These are phyloP conservation scores for Mallotus japonicus DNA, from an alignment of 441 rosid genomes.

Conservation along the genomic window DNA sequence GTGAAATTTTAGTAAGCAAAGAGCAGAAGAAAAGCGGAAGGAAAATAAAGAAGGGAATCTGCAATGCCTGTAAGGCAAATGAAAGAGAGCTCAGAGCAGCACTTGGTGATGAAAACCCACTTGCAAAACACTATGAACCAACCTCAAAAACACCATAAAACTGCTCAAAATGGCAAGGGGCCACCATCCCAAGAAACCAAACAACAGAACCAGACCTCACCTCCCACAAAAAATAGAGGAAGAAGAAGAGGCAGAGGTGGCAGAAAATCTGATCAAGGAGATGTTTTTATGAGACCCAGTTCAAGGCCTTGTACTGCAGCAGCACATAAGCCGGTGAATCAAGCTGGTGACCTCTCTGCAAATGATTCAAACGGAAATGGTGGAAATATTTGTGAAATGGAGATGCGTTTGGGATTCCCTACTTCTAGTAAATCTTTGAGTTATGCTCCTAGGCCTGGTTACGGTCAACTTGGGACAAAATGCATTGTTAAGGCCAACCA, in stretches of 20 bases:
- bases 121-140: conserved; percentile 60
- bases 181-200: conserved; percentile 49
- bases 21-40: background rate
- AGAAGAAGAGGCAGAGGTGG: conserved; percentile 98
- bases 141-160: conserved; percentile 50
- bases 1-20: conserved; percentile 15
- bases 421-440: conserved; percentile 67
- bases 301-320: conserved; percentile 82
- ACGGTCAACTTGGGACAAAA: conserved; percentile 79
- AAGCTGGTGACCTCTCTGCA: conserved; percentile 36
- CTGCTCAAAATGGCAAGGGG: conserved; percentile 70
- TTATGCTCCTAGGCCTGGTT: conserved; percentile 86
- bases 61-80: conserved; percentile 82
- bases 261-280: conserved; percentile 83
- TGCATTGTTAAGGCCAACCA: conserved; percentile 98
- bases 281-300: conserved; percentile 82
- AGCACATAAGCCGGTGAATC: conserved; percentile 44
- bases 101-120: conserved; percentile 62
- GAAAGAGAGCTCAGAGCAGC: conserved; percentile 81
- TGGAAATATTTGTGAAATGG: conserved; percentile 36
- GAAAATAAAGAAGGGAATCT: conserved; percentile 14
- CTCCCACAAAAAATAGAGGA: conserved; percentile 59
- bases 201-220: conserved; percentile 54
- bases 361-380: conserved; percentile 36
- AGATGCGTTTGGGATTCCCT: conserved; percentile 57